Conservation (phyloP, 2,329 filamentous ascomycete genomes). For the Chrysosporium queenslandicum region DNA sequence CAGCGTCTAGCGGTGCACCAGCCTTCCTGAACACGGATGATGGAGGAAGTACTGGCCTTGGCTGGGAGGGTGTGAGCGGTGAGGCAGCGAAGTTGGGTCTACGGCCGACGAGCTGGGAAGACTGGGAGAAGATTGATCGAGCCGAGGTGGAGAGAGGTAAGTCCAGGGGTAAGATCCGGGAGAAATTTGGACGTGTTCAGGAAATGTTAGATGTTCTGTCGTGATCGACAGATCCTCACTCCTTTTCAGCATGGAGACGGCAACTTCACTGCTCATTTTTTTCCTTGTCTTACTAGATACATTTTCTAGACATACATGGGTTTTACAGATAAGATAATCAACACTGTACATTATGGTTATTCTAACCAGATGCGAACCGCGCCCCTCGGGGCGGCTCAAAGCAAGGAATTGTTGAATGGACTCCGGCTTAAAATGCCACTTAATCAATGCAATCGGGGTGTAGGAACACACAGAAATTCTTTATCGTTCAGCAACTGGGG, state of each 20-base stretch:
- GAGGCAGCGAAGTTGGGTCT: conserved; percentile 50
- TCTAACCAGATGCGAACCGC: too few species aligned
- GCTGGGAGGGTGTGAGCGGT: conserved; percentile 66
- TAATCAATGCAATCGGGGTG: too few species aligned
- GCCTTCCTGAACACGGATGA: conserved; percentile 41
- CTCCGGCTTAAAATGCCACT: too few species aligned
- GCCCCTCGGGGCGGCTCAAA: too few species aligned
- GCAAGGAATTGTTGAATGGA: too few species aligned
- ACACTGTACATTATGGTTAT: too few species aligned
- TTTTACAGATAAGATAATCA: too few species aligned
- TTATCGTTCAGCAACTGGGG: background rate
- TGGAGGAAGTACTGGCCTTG: conserved; percentile 39
- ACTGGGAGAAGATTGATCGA: conserved; percentile 79
- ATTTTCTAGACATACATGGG: too few species aligned
- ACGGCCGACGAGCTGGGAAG: conserved; percentile 63
- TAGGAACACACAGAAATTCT: background rate
- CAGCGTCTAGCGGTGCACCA: conserved; percentile 17
- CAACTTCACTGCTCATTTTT: background rate
- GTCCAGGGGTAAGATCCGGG: conserved; percentile 62
- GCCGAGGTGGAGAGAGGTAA: conserved; percentile 60
- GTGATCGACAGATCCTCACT: background rate
- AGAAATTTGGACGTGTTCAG: conserved; percentile 50
- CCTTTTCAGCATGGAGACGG: background rate
- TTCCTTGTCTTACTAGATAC: background rate
- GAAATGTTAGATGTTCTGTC: conserved; percentile 48